Conservation (phyloP, 441 rosid genomes). For the Aleurites moluccanus region DNA sequence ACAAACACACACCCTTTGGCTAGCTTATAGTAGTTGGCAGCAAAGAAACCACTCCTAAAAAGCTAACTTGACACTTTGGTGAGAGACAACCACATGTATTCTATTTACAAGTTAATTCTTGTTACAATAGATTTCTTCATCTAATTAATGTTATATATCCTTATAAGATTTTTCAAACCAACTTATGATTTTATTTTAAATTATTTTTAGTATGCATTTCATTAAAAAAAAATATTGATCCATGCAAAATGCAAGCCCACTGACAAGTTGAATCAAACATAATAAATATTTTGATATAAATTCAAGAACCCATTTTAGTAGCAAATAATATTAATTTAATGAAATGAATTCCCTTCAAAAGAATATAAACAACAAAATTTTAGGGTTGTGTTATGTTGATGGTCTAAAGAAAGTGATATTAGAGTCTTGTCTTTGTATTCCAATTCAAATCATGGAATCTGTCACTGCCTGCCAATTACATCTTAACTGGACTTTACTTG, state of each 20-base stretch:
- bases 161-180: neutral
- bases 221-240: too few species aligned
- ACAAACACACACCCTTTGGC: neutral
- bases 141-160: neutral
- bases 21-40: neutral
- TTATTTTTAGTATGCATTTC: too few species aligned
- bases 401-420: neutral
- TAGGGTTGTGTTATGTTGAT: too few species aligned
- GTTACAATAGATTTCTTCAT: neutral
- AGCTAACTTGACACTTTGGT: neutral
- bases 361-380: too few species aligned
- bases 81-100: neutral
- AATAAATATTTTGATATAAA: too few species aligned
- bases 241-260: too few species aligned
- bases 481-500: constrained; percentile 3
- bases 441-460: constrained; percentile 8
- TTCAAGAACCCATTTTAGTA: too few species aligned
- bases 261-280: too few species aligned
- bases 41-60: neutral
- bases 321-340: too few species aligned
- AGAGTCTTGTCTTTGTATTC: too few species aligned
- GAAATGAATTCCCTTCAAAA: neutral
- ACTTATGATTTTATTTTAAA: too few species aligned
- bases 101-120: neutral
- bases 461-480: neutral